Conservation (phyloP, 768 basidiomycete species). For the Exidia glandulosa region DNA sequence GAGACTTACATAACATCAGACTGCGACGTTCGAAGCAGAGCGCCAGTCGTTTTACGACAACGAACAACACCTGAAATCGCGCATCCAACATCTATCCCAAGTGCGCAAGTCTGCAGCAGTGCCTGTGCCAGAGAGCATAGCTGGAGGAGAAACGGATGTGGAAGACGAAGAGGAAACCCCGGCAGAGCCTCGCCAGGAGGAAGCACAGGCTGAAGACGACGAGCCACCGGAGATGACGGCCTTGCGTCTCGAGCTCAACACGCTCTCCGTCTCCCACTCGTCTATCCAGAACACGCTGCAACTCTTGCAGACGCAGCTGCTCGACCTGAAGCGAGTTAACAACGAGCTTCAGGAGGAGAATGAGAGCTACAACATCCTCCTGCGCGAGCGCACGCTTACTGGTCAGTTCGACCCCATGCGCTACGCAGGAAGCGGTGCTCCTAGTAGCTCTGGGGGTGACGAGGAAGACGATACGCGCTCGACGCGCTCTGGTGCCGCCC, state of each 20-base stretch:
- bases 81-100: slow-evolving; percentile 70
- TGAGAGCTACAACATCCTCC: slow-evolving; percentile 89
- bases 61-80: slow-evolving; percentile 85
- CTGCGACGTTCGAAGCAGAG: slow-evolving; percentile 82
- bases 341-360: slow-evolving; percentile 88
- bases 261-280: slow-evolving; percentile 73
- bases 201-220: slow-evolving; percentile 30
- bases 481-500: slow-evolving; percentile 29
- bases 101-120: slow-evolving; percentile 44
- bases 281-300: slow-evolving; percentile 76
- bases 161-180: slow-evolving; percentile 30
- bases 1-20: slow-evolving; percentile 31
- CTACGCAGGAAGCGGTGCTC: slow-evolving; percentile 35
- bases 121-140: slow-evolving; percentile 16
- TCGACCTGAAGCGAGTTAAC: slow-evolving; percentile 83
- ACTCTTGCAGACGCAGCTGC: slow-evolving; percentile 74
- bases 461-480: slow-evolving; percentile 15
- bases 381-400: slow-evolving; percentile 82
- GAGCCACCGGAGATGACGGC: slow-evolving; percentile 86
- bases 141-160: slow-evolving; percentile 19
- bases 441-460: slow-evolving; percentile 28
- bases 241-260: slow-evolving; percentile 72
- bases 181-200: slow-evolving; percentile 9
- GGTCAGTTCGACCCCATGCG: slow-evolving; percentile 75
- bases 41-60: slow-evolving; percentile 88